Evolutionary conservation across 176 grass and related monocot species (phyloP), one percentile per base, ranked within the genome.

Genomic region (Juncus effusus): DNA sequence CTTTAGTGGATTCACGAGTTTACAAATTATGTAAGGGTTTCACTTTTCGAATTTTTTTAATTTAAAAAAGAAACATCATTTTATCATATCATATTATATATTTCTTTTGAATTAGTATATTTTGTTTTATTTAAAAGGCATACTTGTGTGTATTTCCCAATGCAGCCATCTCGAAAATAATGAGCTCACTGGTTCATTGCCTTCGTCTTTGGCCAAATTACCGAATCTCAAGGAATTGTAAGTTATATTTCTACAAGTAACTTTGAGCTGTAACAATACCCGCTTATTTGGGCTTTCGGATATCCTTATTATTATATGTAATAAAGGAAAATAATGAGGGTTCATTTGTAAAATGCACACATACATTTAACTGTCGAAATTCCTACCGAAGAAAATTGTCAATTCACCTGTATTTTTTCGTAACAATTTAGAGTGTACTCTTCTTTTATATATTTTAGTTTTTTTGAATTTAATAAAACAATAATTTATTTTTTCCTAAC

Each of bases 101-200:
- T 40, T 36, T 14, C 2, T 4, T 40, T 42, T 41, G 41, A 58
- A 15, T 28, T 37, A 53, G 45, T 74, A 69, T 63, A 64, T 74
- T 75, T 5, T 67, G 60, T 40, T 85, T 40, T 64, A 59, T 40
- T 13, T 45, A 69, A 28, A 28, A 28, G 19, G 19, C 19, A 28
- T 9, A 52, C 13, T 69, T 4, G 15, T 68, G 9, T 54, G 50
- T 2, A 76, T 76, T 63, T 61, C 13, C 64, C 55, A 12, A 55
- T 86, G 36, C 40, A 97, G 94, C 75, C 94, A 99, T 67, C 80
- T 99, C 69, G 94, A 99, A 80, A 81, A 99, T 67, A 99, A 99
- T 65, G 68, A 78, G 51, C 88, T 99, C 49, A 93, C 68, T 58
- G 85, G 88, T 64, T 16, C 70, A 60, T 52, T 99, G 36, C 94